A percentile compares a stretch with the other conserved stretches of the same genome.
These are phyloP conservation scores for Rhodotorula toruloides DNA, from an alignment of 768 basidiomycete genomes.

Conservation along the genomic window DNA sequence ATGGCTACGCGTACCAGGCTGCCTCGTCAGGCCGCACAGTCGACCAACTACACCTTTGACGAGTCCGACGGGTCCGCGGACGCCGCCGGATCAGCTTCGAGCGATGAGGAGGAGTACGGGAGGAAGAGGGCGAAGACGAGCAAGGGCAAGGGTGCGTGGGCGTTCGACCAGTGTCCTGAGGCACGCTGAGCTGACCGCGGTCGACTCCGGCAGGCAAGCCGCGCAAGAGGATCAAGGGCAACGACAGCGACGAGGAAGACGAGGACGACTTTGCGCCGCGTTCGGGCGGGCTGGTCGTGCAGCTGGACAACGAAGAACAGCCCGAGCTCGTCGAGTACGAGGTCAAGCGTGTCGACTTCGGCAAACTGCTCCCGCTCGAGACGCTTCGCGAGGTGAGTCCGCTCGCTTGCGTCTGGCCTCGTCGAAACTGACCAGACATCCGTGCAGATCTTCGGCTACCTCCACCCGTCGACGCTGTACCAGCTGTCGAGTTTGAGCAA, in stretches of 20 bases:
- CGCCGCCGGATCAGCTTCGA: neutral
- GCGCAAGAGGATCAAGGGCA: neutral
- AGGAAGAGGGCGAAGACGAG: neutral
- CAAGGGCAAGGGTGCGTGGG: neutral
- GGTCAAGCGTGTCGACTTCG: neutral
- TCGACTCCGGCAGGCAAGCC: neutral
- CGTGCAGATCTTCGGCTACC: constrained; percentile 1
- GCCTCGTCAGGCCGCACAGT: neutral
- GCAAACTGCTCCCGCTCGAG: neutral
- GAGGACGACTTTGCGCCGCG: neutral
- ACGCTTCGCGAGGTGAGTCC: neutral
- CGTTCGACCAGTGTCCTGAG: neutral
- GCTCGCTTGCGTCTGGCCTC: too few relatives aligned
- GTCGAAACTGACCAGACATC: too few relatives aligned
- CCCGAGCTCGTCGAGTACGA: neutral
- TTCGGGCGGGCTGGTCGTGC: too few relatives aligned
- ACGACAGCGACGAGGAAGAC: neutral
- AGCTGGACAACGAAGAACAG: neutral
- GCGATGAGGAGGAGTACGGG: neutral
- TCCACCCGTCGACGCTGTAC: neutral
- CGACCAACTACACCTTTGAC: neutral
- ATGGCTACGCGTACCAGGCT: neutral
- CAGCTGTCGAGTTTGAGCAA: neutral
- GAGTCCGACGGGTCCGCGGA: neutral
- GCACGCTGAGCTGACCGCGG: neutral